Conservation (phyloP, 108 stramenopile genomes). For the Cyclostephanos tholiformis region DNA sequence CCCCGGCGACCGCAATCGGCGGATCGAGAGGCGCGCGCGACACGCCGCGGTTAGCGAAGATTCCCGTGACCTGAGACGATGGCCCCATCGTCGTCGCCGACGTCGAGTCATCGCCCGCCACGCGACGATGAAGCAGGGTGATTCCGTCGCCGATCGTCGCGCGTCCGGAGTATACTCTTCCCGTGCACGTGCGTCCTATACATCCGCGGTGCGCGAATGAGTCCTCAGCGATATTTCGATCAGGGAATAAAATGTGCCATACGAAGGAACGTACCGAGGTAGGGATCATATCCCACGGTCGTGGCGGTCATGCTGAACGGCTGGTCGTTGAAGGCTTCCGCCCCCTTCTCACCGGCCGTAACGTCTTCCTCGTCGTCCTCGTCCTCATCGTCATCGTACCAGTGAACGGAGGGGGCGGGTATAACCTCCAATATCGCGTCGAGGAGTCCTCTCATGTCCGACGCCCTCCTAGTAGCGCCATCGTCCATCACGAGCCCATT, state of each 20-base stretch:
- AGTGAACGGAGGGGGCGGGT: slow-evolving; percentile 72
- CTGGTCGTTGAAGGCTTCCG: slow-evolving; percentile 48
- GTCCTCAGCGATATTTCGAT: too few relatives aligned
- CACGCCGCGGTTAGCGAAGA: slow-evolving; percentile 70
- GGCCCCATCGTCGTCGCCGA: slow-evolving; percentile 21
- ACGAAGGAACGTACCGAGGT: too few relatives aligned
- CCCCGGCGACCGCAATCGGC: slow-evolving; percentile 86
- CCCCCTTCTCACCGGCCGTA: slow-evolving; percentile 36
- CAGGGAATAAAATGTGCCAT: too few relatives aligned
- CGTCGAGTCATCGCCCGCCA: not conserved
- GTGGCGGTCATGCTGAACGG: slow-evolving; percentile 86
- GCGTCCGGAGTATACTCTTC: slow-evolving; percentile 73
- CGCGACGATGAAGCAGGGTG: slow-evolving; percentile 48
- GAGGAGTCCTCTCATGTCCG: slow-evolving; percentile 82
- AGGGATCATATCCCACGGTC: slow-evolving; percentile 86
- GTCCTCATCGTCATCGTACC: slow-evolving; percentile 25
- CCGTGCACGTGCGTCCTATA: slow-evolving; percentile 85
- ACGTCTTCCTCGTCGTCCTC: slow-evolving; percentile 24
- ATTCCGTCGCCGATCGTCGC: slow-evolving; percentile 57
- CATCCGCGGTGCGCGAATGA: too few relatives aligned
- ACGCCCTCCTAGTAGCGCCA: slow-evolving; percentile 20
- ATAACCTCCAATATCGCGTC: slow-evolving; percentile 79
- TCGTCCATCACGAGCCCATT: slow-evolving; percentile 22
- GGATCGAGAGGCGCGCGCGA: slow-evolving; percentile 73
- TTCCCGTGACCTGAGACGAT: slow-evolving; percentile 37